Evolutionary conservation across 2,329 filamentous ascomycete species (phyloP), one percentile per base, ranked within the genome.

Genomic region (Ceratocystis cubensis): DNA sequence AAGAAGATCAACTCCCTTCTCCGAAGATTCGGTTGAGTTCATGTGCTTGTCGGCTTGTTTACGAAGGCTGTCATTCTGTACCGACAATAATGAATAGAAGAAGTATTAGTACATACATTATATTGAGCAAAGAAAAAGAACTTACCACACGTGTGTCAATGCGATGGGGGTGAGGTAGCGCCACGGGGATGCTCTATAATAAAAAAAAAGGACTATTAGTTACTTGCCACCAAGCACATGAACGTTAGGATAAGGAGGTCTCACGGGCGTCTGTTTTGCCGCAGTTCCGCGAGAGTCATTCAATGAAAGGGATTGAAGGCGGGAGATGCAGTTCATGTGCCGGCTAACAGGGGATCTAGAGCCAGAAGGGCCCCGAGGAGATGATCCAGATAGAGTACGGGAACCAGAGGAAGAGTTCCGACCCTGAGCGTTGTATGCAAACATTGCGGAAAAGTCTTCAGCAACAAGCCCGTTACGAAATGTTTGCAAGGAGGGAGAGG

Each of bases 1-100:
- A 64, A 91, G 66, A 28, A 65, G 28, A 33, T 67, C 66, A 33
- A 67, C 46, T 5, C 57, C 44, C 15, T 48, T 66, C 45, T 66
- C 63, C 7, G 61, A 63, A 44, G 37, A 63, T 45, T 63, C 37
- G 13, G 33, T 48, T 25, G 61, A 45, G 22, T 25, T 28, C 61
- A 45, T 30, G 45, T 63, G 61, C n/a, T 45, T 63, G 37, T 63
- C 56, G 10, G 56, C 56, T 30, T 59, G 56, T 37, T 59, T 59
- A 59, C 56, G 56, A 37, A 59, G 56, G 17, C 28, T 28, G 15
- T 59, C 56, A 30, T 59, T 59, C 56, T 59, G 33, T 20, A 30
- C 17, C 8, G 33, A 10, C 10, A 8, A 37, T 15, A 33, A 20
- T 10, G 17, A 41, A 33, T 17, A 64, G 8, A 45, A n/a, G 20